Evolutionary conservation across 331 rosid genomes (phyloP).

Genomic region (Malus hybrid): DNA sequence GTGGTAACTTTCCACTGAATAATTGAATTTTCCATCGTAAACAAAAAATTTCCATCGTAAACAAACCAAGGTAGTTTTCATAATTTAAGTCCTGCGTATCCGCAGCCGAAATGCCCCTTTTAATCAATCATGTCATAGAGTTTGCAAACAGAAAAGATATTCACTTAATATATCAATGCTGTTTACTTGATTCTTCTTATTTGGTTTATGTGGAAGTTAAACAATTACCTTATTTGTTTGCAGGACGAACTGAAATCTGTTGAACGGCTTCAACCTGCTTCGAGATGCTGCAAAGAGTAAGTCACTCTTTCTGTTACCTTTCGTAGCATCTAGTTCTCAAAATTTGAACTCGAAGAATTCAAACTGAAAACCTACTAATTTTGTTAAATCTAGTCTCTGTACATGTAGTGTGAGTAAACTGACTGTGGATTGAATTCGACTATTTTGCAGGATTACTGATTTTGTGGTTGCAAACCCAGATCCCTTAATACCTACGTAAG

Average conservation of each 20-base stretch:
- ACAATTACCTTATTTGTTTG: conserved; percentile 4
- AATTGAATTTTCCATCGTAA: neutral
- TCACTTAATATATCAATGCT: neutral
- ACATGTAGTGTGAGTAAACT: neutral
- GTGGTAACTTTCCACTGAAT: neutral
- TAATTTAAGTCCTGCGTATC: neutral
- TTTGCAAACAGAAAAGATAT: neutral
- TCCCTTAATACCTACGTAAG: conserved; percentile 86
- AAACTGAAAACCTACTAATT: neutral
- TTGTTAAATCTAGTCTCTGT: neutral
- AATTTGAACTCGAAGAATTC: neutral
- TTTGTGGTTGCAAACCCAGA: conserved; percentile 68
- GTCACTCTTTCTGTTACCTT: conserved; percentile 12
- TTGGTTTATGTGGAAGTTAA: neutral
- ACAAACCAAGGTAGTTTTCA: neutral
- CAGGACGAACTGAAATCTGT: conserved; percentile 80
- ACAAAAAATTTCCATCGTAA: neutral
- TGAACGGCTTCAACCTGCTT: conserved; percentile 72
- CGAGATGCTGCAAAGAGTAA: conserved; percentile 91
- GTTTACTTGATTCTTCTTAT: neutral
- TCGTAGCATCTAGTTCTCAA: neutral
- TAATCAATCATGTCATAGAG: neutral
- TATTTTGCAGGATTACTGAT: conserved; percentile 61
- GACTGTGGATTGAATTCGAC: conserved; percentile 8
- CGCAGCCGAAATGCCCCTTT: neutral